phyloP scores from a whole-genome alignment of 208 protist genomes.

The Acanthamoeba triangularis region DNA sequence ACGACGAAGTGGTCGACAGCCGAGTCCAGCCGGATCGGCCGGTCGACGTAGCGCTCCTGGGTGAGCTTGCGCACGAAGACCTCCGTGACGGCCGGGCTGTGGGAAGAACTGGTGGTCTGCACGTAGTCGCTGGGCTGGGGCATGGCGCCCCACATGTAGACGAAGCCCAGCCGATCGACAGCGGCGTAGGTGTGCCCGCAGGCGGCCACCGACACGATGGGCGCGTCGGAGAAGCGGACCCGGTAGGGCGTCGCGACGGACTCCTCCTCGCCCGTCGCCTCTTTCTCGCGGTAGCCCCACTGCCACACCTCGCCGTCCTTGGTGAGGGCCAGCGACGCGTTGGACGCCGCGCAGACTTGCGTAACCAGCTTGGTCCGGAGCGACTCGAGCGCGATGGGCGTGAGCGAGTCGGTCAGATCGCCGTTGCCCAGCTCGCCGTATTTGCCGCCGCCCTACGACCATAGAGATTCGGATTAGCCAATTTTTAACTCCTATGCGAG shows the following conservation, averaged over 20 bases:
- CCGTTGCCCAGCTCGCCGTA: neutral
- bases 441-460: neutral
- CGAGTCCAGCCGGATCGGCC: neutral
- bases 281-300: neutral
- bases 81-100: neutral
- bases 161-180: neutral
- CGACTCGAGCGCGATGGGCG: neutral
- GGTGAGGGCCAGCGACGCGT: conserved; percentile 18
- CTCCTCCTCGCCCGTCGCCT: conserved; percentile 1
- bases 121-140: neutral
- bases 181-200: neutral
- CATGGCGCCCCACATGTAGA: conserved; percentile 10
- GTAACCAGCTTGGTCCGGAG: neutral
- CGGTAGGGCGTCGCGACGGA: neutral
- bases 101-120: neutral
- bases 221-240: neutral
- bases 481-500: neutral
- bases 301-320: conserved; percentile 3
- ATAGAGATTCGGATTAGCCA: neutral
- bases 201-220: neutral
- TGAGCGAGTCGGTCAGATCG: neutral
- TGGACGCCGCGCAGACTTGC: neutral
- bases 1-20: neutral
- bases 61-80: neutral
- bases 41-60: neutral